Base-by-base conservation (phyloP, 2,329 filamentous ascomycete species). In the Alternaria ethzedia region DNA sequence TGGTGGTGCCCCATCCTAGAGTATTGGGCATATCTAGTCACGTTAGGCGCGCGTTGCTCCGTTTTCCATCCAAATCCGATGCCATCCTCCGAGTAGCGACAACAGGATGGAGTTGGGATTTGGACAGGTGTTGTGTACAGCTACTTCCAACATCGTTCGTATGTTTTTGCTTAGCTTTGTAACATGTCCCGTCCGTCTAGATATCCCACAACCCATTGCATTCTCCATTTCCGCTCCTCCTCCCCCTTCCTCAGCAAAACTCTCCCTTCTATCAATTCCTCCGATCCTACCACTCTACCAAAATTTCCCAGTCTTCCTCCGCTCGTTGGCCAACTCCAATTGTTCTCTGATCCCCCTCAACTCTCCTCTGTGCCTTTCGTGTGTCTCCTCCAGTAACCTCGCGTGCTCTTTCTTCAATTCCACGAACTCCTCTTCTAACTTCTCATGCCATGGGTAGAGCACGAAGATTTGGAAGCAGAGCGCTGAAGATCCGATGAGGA, bases 401-500 rank as follows among this genome's bases (percentile, higher is more conserved):
- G 82, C 63, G 60, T 90, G 87, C 68, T 90, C 88, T 60, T 82
- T 83, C 73, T 87, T 88, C 23, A 90, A 79, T 11, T 83, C 80
- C 59, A 87, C 82, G 71, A 91, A 90, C 63, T 87, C 86, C 20
- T 86, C 83, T 66, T 90, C 87, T 7, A 91, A 81, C 73, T 89
- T 82, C 71, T 90, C 85, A 78, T 91, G 89, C 89, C 89, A 91
- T 2, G 89, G 89, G 77, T 91, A 91, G 11, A 91, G 82, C 43
- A 91, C 89, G 69, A 88, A 89, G 54, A 91, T 87, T 78, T 91
- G 89, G 77, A 91, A 91, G 36, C 82, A 83, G 32, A 91, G 83
- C 0, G 89, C 89, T 5, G 88, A 90, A 28, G 84, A 85, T 57
- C 88, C 89, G 64, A 91, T 87, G 66, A 85, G 74, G 73, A 91